Conservation (phyloP, 2,329 filamentous ascomycete species). For the Colletotrichum sp. region DNA sequence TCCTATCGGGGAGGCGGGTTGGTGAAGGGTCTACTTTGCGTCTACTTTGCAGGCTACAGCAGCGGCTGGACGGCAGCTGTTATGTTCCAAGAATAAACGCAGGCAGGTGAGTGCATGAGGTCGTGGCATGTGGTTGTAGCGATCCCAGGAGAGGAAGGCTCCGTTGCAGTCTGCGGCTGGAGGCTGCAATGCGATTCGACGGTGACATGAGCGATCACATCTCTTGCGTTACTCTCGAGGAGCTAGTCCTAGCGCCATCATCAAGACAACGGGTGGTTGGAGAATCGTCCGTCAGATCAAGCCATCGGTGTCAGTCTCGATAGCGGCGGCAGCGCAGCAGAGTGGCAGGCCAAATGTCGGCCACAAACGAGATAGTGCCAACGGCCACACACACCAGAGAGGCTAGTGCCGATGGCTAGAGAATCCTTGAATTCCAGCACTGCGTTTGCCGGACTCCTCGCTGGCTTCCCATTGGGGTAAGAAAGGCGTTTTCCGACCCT, state of each 20-base stretch:
- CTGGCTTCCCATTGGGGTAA: not conserved
- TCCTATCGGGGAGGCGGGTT: not conserved
- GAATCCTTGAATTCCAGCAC: not conserved
- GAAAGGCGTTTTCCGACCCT: not conserved
- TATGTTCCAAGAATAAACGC: slow-evolving; percentile 9
- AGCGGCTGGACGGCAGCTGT: not conserved
- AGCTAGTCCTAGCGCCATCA: slow-evolving; percentile 5
- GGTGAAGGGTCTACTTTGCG: not conserved
- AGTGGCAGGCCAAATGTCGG: not conserved
- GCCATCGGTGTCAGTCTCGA: not conserved
- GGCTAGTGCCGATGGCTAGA: not conserved
- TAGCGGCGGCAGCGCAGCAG: not conserved
- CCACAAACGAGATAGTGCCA: not conserved
- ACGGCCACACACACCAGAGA: not conserved
- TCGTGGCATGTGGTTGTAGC: slow-evolving; percentile 19
- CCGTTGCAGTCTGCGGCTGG: not conserved
- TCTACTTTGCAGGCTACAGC: not conserved
- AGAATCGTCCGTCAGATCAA: not conserved
- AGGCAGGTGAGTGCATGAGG: slow-evolving; percentile 4
- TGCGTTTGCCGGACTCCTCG: not conserved
- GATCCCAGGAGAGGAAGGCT: not conserved
- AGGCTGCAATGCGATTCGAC: slow-evolving; percentile 6
- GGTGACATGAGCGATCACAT: slow-evolving; percentile 6
- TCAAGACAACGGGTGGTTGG: not conserved
- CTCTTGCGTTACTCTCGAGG: not conserved